These are phyloP conservation scores for Corylus americana DNA, from an alignment of 306 rosid species.

Conservation along the genomic window DNA sequence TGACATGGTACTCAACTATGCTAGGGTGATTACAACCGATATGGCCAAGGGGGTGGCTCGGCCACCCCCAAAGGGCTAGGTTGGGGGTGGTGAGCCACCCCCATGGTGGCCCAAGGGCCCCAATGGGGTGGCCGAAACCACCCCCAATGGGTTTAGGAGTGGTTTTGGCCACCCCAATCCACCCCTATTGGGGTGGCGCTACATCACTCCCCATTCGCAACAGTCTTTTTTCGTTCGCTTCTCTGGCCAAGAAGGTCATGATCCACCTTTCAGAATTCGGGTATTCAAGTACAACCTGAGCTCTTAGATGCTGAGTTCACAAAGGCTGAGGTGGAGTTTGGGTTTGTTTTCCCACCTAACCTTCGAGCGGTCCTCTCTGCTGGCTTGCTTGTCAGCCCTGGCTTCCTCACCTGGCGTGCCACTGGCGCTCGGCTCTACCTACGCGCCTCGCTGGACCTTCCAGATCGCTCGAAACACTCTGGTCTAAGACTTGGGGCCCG, in stretches of 20 bases:
- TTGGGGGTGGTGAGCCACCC: too few species aligned
- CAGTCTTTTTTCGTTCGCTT: conserved; percentile 75
- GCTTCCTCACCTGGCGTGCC: conserved; percentile 93
- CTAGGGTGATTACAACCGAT: too few species aligned
- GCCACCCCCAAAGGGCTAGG: too few species aligned
- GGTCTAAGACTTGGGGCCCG: conserved; percentile 93
- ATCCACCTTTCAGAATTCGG: conserved; percentile 66
- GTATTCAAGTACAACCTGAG: conserved; percentile 64
- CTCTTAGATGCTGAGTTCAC: conserved; percentile 86
- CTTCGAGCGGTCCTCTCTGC: conserved; percentile 87
- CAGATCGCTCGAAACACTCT: conserved; percentile 81
- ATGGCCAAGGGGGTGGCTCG: too few species aligned
- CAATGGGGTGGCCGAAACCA: too few species aligned
- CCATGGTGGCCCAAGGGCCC: too few species aligned
- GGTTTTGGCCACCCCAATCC: too few species aligned
- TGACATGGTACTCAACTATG: too few species aligned
- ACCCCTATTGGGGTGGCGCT: not conserved
- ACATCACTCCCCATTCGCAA: conserved; percentile 54
- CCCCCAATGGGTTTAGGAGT: too few species aligned
- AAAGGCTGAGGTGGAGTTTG: conserved; percentile 90
- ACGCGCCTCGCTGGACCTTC: conserved; percentile 87
- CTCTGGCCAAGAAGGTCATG: conserved; percentile 61
- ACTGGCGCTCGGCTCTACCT: conserved; percentile 79
- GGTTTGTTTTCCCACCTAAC: conserved; percentile 87
- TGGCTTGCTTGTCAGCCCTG: conserved; percentile 81